A percentile compares a stretch with the other conserved stretches of the same genome.
phyloP scores from a whole-genome alignment of 75 land plant genomes.

The Cryptomeria japonica region DNA sequence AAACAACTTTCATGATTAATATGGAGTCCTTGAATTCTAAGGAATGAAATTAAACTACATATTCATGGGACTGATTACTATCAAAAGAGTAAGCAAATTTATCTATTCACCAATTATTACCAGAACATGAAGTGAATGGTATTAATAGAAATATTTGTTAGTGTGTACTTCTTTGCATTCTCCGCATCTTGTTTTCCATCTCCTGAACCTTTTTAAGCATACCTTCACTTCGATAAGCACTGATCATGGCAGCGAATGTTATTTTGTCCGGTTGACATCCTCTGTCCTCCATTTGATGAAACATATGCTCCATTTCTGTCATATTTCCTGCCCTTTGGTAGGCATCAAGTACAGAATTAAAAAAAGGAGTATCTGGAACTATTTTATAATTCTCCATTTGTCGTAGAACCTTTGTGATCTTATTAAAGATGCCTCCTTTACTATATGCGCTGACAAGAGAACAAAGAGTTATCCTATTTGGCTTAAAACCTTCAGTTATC shows the following conservation, averaged over 20 bases:
- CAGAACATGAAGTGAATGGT: background rate
- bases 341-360: conserved; percentile 73
- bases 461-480: conserved; percentile 74
- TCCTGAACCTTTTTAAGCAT: conserved; percentile 59
- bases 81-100: background rate
- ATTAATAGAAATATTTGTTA: background rate
- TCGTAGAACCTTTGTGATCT: conserved; percentile 58
- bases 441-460: conserved; percentile 72
- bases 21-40: background rate
- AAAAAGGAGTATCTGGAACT: conserved; percentile 71
- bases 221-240: conserved; percentile 45
- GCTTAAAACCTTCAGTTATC: conserved; percentile 75
- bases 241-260: conserved; percentile 64
- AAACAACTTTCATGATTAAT: background rate
- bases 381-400: conserved; percentile 73
- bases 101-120: background rate
- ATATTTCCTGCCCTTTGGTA: conserved; percentile 65
- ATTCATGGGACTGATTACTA: background rate
- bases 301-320: conserved; percentile 54
- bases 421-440: conserved; percentile 51
- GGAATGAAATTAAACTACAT: background rate
- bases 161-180: background rate
- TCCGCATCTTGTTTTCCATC: conserved; percentile 38
- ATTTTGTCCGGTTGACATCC: conserved; percentile 62
- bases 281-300: conserved; percentile 55